Evolutionary conservation across 768 basidiomycete genomes (phyloP).

Genomic region (Tulasnella sp.): DNA sequence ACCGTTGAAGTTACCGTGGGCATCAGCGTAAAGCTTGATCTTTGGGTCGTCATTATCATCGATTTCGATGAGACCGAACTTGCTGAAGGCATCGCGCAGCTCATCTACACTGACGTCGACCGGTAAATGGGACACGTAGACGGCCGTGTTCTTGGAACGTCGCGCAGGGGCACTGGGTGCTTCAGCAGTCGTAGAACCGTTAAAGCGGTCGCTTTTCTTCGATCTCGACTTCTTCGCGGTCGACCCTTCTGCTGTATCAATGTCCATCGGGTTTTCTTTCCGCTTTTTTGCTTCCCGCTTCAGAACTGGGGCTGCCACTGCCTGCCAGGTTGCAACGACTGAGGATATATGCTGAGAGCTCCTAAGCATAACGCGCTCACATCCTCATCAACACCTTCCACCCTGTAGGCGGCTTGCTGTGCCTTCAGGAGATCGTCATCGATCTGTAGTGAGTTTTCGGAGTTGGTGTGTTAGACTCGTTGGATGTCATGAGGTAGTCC

Average conservation of each 20-base stretch:
- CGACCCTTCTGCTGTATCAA: slow-evolving; percentile 54
- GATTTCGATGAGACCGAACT: slow-evolving; percentile 89
- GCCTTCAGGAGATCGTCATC: slow-evolving; percentile 81
- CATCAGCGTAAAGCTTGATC: slow-evolving; percentile 90
- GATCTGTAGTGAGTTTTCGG: slow-evolving; percentile 47
- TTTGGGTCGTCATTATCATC: slow-evolving; percentile 89
- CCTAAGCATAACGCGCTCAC: slow-evolving; percentile 44
- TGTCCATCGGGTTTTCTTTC: slow-evolving; percentile 70
- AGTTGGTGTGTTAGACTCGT: background rate
- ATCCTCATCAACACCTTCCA: slow-evolving; percentile 90
- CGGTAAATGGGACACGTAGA: slow-evolving; percentile 85
- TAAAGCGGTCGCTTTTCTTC: slow-evolving; percentile 43
- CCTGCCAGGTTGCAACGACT: slow-evolving; percentile 45
- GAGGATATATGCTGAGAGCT: slow-evolving; percentile 27
- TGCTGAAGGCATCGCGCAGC: slow-evolving; percentile 79
- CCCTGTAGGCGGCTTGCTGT: slow-evolving; percentile 93
- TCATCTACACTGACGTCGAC: slow-evolving; percentile 67
- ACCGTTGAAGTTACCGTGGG: slow-evolving; percentile 71
- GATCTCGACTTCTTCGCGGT: slow-evolving; percentile 68
- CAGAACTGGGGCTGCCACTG: slow-evolving; percentile 80
- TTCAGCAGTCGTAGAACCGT: slow-evolving; percentile 34
- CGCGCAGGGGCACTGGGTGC: slow-evolving; percentile 29
- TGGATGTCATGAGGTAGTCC: background rate
- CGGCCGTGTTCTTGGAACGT: slow-evolving; percentile 86
- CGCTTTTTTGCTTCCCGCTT: slow-evolving; percentile 49